Conservation (phyloP, 441 rosid species). For the Flueggea neowawraea region DNA sequence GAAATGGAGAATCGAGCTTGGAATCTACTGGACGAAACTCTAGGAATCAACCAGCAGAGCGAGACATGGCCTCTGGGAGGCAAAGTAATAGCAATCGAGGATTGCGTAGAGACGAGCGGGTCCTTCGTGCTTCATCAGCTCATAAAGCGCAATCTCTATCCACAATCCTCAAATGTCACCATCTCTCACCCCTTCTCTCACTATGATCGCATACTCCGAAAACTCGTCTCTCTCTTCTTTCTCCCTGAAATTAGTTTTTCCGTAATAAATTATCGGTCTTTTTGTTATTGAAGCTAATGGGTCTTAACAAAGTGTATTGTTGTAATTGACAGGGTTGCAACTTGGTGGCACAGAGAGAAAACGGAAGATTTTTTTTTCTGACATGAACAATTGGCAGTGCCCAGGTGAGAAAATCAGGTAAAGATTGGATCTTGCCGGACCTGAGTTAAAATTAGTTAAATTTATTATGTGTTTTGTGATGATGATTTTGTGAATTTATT, state of each 20-base stretch:
- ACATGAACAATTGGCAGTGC: slow-evolving; percentile 57
- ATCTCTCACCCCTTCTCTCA: slow-evolving; percentile 83
- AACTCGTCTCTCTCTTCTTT: slow-evolving; percentile 45
- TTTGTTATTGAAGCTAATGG: background rate
- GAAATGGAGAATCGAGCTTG: slow-evolving; percentile 31
- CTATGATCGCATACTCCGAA: slow-evolving; percentile 87
- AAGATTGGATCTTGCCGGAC: slow-evolving; percentile 1
- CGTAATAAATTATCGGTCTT: background rate
- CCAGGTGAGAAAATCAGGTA: slow-evolving; percentile 77
- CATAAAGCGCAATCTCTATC: slow-evolving; percentile 59
- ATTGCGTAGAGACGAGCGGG: slow-evolving; percentile 80
- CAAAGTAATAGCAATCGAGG: slow-evolving; percentile 55
- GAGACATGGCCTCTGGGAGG: slow-evolving; percentile 46
- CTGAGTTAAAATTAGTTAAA: background rate
- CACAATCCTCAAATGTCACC: slow-evolving; percentile 50
- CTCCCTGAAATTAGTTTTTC: background rate
- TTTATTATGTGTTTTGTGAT: background rate
- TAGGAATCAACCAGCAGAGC: slow-evolving; percentile 43
- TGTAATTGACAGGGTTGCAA: slow-evolving; percentile 69
- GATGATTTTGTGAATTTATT: background rate
- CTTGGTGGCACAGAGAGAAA: slow-evolving; percentile 53
- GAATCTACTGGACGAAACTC: slow-evolving; percentile 66
- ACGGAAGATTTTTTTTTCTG: slow-evolving; percentile 65
- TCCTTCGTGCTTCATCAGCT: slow-evolving; percentile 78
- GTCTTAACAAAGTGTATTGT: background rate